Conservation (phyloP, 768 basidiomycete species). For the Lentinula sp. region DNA sequence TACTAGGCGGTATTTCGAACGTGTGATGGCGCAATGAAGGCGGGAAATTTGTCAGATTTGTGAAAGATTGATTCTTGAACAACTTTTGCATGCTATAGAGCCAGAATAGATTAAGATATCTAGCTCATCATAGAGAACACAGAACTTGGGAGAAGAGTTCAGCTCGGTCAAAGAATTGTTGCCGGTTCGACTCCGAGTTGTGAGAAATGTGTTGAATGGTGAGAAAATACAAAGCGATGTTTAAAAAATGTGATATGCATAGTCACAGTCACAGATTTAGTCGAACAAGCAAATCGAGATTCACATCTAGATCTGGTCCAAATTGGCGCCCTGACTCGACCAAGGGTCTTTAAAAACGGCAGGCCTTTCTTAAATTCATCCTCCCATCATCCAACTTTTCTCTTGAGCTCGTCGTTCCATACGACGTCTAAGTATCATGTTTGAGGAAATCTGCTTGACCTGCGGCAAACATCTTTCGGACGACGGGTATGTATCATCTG, state of each 20-base stretch:
- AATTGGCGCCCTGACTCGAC: neutral
- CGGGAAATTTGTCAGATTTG: neutral
- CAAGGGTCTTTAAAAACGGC: neutral
- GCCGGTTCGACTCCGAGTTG: neutral
- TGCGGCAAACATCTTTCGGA: slow-evolving; percentile 62
- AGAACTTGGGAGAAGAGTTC: neutral
- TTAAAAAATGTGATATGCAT: neutral
- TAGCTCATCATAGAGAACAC: too few relatives aligned
- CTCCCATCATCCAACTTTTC: slow-evolving; percentile 4
- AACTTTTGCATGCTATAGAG: too few relatives aligned
- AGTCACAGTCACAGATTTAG: neutral
- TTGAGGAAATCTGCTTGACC: slow-evolving; percentile 71
- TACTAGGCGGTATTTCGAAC: neutral
- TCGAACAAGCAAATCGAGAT: neutral
- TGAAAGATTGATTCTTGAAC: neutral
- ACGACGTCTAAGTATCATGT: slow-evolving; percentile 37
- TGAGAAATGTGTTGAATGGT: neutral
- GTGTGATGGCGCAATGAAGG: neutral
- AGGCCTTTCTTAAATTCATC: neutral
- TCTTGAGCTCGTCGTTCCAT: slow-evolving; percentile 1
- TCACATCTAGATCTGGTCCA: neutral
- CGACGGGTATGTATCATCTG: slow-evolving; percentile 47
- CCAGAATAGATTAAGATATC: too few relatives aligned
- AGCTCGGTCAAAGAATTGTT: neutral
- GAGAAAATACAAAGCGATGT: neutral